Base-by-base conservation (phyloP, 805 yeast genomes). In the Torulaspora franciscae region DNA sequence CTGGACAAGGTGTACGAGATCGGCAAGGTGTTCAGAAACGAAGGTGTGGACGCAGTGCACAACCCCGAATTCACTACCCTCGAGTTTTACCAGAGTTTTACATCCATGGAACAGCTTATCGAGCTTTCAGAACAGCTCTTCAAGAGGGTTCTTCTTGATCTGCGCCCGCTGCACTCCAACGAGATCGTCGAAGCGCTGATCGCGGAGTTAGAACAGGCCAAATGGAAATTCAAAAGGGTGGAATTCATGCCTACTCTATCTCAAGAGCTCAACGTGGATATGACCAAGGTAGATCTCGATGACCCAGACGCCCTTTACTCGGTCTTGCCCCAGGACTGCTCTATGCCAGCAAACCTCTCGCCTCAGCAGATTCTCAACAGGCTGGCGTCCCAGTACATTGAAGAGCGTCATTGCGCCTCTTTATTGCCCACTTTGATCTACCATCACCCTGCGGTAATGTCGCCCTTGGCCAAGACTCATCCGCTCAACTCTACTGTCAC, bases 21-120 rank as follows among this genome's bases (percentile, higher is more conserved):
- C 42, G 97, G 97, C 0, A 74, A 77, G 42, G 81, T 74, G 37
- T 93, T 90, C 64, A 73, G 99, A 56, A 93, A 93, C 58, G 99
- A 93, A 66, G 96, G 97, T 6, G 73, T 91, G 24, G 99, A 91
- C 61, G 72, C 84, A 1, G 85, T 96, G 0, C 99, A 91, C 62
- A 93, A 91, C 64, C 95, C 96, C 0, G 99, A 91, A 59, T 91
- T 90, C 61, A 83, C 95, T 1, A 79, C 88, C 2, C 81, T 96
- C 60, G 99, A 91, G 61, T 85, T 88, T 55, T 91, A 91, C 62
- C 85, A 83, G 56, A 74, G 85, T 0, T 89, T 75, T 58, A 79
- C 83, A 0, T 70, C 76, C 7, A 67, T 93, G 51, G 75, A 77
- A 0, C 85, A 85, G 23, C 67, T 91, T 47, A 84, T 88, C 74